Percentiles rank a stretch among this genome's conserved stretches.
phyloP scores from a whole-genome alignment of 75 land plant genomes.

The Selaginella moellendorffii region DNA sequence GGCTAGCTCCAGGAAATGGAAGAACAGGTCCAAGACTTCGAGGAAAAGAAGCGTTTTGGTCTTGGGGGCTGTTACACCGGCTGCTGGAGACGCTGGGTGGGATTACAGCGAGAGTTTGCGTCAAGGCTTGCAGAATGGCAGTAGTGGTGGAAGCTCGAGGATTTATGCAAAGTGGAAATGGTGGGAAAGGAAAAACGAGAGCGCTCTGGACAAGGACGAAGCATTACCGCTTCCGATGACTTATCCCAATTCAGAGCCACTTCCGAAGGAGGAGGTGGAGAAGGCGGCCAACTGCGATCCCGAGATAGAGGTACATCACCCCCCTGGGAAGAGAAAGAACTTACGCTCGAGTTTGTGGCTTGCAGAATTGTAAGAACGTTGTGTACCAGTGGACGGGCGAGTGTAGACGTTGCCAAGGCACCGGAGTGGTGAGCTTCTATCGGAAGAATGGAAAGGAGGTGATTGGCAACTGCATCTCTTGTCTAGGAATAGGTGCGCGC shows the following conservation, averaged over 20 bases:
- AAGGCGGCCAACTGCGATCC: slow-evolving; percentile 45
- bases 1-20: no score
- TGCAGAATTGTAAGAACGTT: slow-evolving; percentile 71
- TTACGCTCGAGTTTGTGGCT: neutral
- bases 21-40: no score
- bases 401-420: slow-evolving; percentile 82
- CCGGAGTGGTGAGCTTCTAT: slow-evolving; percentile 66
- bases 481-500: slow-evolving; percentile 61
- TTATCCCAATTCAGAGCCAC: slow-evolving; percentile 52
- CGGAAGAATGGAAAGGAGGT: slow-evolving; percentile 64
- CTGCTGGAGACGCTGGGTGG: no score
- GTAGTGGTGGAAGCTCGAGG: neutral
- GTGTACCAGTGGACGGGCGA: slow-evolving; percentile 94
- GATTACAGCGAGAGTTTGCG: neutral
- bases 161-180: neutral
- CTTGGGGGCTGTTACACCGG: no score
- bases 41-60: no score
- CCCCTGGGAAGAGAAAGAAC: neutral
- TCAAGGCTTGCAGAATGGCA: neutral
- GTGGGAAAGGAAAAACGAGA: slow-evolving; percentile 32
- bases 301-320: slow-evolving; percentile 31
- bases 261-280: slow-evolving; percentile 36
- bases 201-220: slow-evolving; percentile 37
- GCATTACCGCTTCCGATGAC: slow-evolving; percentile 75
- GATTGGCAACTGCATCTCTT: slow-evolving; percentile 82